Percentiles rank a stretch among this genome's conserved stretches.
Evolutionary conservation across 495 filamentous ascomycete species (phyloP).

Genomic region (Neurospora cerealis): DNA sequence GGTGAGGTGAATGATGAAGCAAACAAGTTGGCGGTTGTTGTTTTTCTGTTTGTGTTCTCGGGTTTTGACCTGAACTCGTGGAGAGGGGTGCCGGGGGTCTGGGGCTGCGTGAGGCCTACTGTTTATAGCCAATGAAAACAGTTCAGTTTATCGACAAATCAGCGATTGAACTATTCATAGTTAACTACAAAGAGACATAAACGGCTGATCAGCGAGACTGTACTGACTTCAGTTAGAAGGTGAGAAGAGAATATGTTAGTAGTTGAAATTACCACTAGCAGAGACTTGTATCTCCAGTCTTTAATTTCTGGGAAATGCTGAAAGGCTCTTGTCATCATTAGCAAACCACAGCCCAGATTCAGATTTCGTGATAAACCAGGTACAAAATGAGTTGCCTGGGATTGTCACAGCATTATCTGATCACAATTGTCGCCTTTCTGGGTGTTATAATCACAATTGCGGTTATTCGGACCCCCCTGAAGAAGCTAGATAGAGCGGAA

Average conservation of each 20-base stretch:
- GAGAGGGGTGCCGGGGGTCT: background rate
- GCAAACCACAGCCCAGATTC: background rate
- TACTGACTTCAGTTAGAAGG: background rate
- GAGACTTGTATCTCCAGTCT: accelerated
- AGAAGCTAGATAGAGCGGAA: background rate
- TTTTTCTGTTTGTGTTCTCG: background rate
- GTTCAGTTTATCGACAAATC: too few species aligned
- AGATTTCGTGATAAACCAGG: too few species aligned
- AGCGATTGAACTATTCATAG: background rate
- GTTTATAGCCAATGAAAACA: too few species aligned
- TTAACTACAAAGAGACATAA: background rate
- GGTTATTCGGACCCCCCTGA: background rate
- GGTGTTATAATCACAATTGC: background rate
- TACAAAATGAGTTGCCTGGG: background rate
- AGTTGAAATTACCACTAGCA: accelerated
- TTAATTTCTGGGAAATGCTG: background rate
- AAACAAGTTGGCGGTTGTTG: accelerated
- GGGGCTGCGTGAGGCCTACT: background rate
- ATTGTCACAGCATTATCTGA: background rate
- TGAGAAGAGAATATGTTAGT: background rate
- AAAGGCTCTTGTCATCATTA: background rate
- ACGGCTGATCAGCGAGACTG: background rate
- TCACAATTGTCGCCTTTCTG: accelerated
- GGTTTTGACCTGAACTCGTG: background rate
- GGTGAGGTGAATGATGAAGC: too few species aligned